phyloP scores from a whole-genome alignment of 371 early-diverging fungal species.

The Phascolomyces articulosus region DNA sequence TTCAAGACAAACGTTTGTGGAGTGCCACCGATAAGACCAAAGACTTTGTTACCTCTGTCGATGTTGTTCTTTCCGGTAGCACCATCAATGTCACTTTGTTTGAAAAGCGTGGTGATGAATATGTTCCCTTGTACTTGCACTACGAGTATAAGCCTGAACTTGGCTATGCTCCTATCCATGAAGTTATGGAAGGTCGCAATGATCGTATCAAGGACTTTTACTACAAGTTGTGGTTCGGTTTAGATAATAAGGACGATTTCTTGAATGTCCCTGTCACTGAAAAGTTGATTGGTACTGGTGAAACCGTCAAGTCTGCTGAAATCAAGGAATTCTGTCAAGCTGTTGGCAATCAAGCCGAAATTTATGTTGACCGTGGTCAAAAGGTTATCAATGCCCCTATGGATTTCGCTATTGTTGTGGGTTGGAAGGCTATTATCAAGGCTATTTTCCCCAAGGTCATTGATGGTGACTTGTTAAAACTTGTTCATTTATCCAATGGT shows the following conservation, averaged over 20 bases:
- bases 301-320: constrained; percentile 61
- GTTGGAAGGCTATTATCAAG: constrained; percentile 93
- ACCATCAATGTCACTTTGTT: constrained; percentile 73
- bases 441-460: constrained; percentile 94
- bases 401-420: constrained; percentile 94
- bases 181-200: constrained; percentile 92
- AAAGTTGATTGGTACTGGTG: constrained; percentile 69
- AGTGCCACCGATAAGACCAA: constrained; percentile 59
- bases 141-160: constrained; percentile 83
- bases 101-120: constrained; percentile 69
- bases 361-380: constrained; percentile 75
- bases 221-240: constrained; percentile 84
- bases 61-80: constrained; percentile 64
- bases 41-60: constrained; percentile 63
- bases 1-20: constrained; percentile 67
- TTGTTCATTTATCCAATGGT: constrained; percentile 94
- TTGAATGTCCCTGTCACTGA: constrained; percentile 57
- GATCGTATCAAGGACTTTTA: constrained; percentile 94
- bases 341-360: constrained; percentile 91
- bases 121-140: constrained; percentile 75
- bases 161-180: constrained; percentile 88
- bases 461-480: constrained; percentile 89
- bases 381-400: constrained; percentile 81
- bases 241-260: constrained; percentile 56
- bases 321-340: constrained; percentile 87